Evolutionary conservation across 2,329 filamentous ascomycete species (phyloP), one percentile per base, ranked within the genome.

Genomic region (Ceratocystis destructans): DNA sequence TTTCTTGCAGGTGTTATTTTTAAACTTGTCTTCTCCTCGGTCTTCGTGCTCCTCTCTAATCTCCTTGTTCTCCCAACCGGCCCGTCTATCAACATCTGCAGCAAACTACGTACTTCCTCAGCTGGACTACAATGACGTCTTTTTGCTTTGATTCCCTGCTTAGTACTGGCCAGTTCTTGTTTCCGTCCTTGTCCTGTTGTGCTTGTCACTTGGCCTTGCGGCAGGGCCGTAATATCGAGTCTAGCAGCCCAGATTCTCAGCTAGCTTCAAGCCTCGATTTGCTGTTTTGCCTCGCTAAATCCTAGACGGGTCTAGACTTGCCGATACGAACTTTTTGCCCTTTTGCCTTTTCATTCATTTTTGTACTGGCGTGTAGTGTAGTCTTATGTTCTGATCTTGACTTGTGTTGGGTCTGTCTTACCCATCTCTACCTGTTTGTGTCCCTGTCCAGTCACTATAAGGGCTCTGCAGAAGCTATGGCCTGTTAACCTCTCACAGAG

Each of bases 251-350:
- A 41, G 10, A 41, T 41, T 41, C 37, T 12, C 12, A 25, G 22
- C 53, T 57, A 57, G 25, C 28, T 33, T 17, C 22, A 53, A 22
- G n/a, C 15, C 48, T 53, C 48, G 48, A n/a, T 53, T 53, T 53
- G 48, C 5, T 53, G n/a, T 25, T 57, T 57, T 57, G 53, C 53
- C 53, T 57, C 53, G 53, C 53, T 57, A 28, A 57, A 57, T 28
- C 53, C 53, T 57, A 28, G 20, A 57, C 28, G 53, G 53, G 53
- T 31, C 53, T n/a, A 57, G 53, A 57, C 53, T 57, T 33, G 22
- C 31, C 12, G 22, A n/a, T 28, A 57, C 15, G 53, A 6, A 8
- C n/a, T 50, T 25, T 50, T 57, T 33, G 25, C 15, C 20, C 53
- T 57, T 31, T 57, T 57, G n/a, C n/a, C n/a, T 15, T 25, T 50